Percentiles rank a stretch among this genome's conserved stretches.
Evolutionary conservation across 1,139 yeast species (phyloP).

Genomic region (Zygoascus hellenicus): DNA sequence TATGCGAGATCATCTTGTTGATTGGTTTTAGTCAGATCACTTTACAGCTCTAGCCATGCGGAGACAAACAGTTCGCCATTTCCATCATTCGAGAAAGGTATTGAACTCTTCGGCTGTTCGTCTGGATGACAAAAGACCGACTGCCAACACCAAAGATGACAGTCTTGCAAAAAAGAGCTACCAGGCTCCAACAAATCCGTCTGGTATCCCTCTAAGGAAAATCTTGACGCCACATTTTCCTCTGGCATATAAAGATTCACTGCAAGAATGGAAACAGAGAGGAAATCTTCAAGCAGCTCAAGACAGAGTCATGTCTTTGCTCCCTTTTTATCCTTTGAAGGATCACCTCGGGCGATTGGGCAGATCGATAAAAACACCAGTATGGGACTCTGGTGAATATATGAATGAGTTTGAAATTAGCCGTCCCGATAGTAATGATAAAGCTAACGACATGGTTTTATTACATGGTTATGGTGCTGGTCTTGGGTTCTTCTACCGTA

Average conservation of each 20-base stretch:
- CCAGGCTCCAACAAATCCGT: constrained; percentile 30
- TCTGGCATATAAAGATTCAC: constrained; percentile 38
- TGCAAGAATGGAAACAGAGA: constrained; percentile 41
- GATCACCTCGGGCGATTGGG: constrained; percentile 45
- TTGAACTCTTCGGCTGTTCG: too few species aligned
- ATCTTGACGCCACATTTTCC: constrained; percentile 29
- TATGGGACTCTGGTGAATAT: constrained; percentile 39
- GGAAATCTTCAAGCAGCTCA: constrained; percentile 40
- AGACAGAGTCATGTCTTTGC: constrained; percentile 40
- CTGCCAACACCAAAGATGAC: background rate
- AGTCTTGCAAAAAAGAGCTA: background rate
- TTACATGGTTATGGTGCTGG: constrained; percentile 94
- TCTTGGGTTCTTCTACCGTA: constrained; percentile 75
- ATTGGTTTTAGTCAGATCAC: too few species aligned
- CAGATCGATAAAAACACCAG: constrained; percentile 44
- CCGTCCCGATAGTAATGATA: constrained; percentile 23
- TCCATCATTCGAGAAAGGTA: too few species aligned
- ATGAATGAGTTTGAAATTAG: constrained; percentile 53
- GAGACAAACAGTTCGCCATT: too few species aligned
- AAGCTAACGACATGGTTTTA: constrained; percentile 44
- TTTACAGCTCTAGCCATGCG: too few species aligned
- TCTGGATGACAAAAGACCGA: too few species aligned
- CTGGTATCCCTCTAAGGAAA: constrained; percentile 30
- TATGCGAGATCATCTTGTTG: too few species aligned
- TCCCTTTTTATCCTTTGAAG: constrained; percentile 53